Evolutionary conservation across 441 rosid genomes (phyloP).

Genomic region (Erodium texanum): DNA sequence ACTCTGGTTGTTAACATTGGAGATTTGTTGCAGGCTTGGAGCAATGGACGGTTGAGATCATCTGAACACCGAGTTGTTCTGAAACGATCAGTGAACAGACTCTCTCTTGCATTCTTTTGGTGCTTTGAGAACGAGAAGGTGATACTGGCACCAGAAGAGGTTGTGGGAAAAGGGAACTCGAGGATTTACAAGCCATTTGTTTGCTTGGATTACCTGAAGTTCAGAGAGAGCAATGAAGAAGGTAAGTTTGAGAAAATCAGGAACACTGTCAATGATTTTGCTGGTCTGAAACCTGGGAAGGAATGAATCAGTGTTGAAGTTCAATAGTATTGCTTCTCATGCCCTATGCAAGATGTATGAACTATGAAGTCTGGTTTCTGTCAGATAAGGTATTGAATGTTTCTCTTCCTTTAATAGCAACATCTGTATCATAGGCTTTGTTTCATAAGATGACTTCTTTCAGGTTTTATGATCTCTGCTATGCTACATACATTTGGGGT

Average conservation of each 20-base stretch:
- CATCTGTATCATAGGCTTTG: too few relatives aligned
- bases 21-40: constrained; percentile 77
- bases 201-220: constrained; percentile 49
- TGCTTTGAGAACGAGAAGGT: constrained; percentile 58
- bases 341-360: background rate
- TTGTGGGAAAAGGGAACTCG: too few relatives aligned
- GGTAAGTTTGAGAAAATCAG: constrained; percentile 67
- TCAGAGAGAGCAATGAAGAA: constrained; percentile 50
- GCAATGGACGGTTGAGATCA: constrained; percentile 56
- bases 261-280: constrained; percentile 52
- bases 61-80: constrained; percentile 63
- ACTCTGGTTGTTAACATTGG: constrained; percentile 33
- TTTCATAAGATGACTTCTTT: too few relatives aligned
- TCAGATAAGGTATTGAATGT: too few relatives aligned
- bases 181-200: constrained; percentile 24
- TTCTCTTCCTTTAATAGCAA: too few relatives aligned
- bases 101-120: constrained; percentile 56
- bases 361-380: background rate
- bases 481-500: too few relatives aligned
- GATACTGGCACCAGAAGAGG: constrained; percentile 23
- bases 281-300: constrained; percentile 24
- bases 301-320: background rate
- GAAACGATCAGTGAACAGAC: constrained; percentile 32
- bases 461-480: too few relatives aligned
- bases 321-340: background rate